Base-by-base conservation (phyloP, 2,329 filamentous ascomycete genomes). In the Bipolaris gigantea region DNA sequence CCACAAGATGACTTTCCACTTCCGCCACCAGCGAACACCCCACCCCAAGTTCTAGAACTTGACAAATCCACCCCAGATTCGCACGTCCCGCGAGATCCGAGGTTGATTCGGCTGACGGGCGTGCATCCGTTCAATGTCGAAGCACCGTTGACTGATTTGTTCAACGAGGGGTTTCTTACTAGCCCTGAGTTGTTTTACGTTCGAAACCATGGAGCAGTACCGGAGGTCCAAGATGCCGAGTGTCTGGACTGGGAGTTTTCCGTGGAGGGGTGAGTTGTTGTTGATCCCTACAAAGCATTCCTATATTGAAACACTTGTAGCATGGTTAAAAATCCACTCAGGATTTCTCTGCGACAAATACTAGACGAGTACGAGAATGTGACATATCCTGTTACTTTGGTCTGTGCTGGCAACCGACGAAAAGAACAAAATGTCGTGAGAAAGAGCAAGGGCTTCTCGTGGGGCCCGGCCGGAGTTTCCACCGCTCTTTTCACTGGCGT, bases 391-490 rank as follows among this genome's bases (percentile, higher is more conserved):
- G 82, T 97, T 55, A 96, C 92, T 0, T 82, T 97, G 1, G 92
- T 96, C 19, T 97, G 92, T 72, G 92, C 92, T 4, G 92, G 92
- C 1, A 97, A 97, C 73, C 83, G 92, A 55, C 84, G 92, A 30
- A 96, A 96, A 76, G 92, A 97, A 75, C 92, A 96, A 70, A 97
- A 97, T 63, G 81, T 90, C 47, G 89, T 96, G 3, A 83, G 90
- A 15, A 96, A 96, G 73, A 90, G 89, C 1, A 95, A 96, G 66
- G 92, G 92, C 0, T 97, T 97, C 76, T 96, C 91, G 2, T 97
- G 92, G 92, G 92, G 92, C 33, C 81, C 92, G 1, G 92, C 90
- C 4, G 92, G 92, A 21, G 73, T 97, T 5, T 95, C 91, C 0
- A 97, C 90, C 0, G 90, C 91, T 0, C 77, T 96, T 0, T 97